Percentiles rank a stretch among this genome's conserved stretches.
Evolutionary conservation across 352 stramenopile species (phyloP).

Genomic region (Globisporangium yorkense): DNA sequence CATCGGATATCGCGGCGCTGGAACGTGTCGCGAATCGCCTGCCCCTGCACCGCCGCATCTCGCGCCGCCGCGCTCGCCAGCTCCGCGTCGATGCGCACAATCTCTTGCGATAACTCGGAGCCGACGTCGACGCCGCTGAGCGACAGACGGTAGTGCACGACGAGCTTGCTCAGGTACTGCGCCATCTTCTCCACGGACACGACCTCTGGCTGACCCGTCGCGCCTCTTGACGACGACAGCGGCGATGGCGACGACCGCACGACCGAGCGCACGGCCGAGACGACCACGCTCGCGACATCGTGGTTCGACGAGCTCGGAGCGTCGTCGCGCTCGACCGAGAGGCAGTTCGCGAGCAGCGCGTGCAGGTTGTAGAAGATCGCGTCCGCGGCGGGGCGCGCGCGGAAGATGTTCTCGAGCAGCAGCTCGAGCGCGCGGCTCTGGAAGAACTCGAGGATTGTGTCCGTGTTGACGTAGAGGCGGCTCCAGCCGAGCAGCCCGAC

Average conservation of each 20-base stretch:
- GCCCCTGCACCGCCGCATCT: constrained; percentile 54
- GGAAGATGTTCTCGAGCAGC: constrained; percentile 57
- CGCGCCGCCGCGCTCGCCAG: constrained; percentile 28
- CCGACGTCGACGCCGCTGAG: constrained; percentile 34
- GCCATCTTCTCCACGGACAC: constrained; percentile 17
- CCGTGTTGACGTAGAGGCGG: constrained; percentile 46
- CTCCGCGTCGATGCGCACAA: constrained; percentile 45
- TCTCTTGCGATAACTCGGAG: constrained; percentile 37
- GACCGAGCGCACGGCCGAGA: constrained; percentile 28
- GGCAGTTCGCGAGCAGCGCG: constrained; percentile 54
- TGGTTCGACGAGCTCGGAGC: constrained; percentile 20
- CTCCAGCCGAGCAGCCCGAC: constrained; percentile 74
- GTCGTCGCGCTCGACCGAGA: constrained; percentile 32
- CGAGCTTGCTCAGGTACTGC: constrained; percentile 41
- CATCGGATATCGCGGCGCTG: constrained; percentile 68
- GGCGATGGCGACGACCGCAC: constrained; percentile 9
- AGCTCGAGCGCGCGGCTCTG: constrained; percentile 55
- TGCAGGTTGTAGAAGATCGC: constrained; percentile 53
- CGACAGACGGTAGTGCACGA: constrained; percentile 41
- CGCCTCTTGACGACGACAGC: too few species aligned
- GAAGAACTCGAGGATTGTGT: constrained; percentile 69
- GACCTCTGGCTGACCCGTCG: background rate
- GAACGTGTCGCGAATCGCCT: constrained; percentile 77
- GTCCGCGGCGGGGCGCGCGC: constrained; percentile 21
- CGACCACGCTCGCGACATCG: constrained; percentile 39